Evolutionary conservation across 2,329 filamentous ascomycete species (phyloP), one percentile per base, ranked within the genome.

Genomic region (Hypoxylon sp.): DNA sequence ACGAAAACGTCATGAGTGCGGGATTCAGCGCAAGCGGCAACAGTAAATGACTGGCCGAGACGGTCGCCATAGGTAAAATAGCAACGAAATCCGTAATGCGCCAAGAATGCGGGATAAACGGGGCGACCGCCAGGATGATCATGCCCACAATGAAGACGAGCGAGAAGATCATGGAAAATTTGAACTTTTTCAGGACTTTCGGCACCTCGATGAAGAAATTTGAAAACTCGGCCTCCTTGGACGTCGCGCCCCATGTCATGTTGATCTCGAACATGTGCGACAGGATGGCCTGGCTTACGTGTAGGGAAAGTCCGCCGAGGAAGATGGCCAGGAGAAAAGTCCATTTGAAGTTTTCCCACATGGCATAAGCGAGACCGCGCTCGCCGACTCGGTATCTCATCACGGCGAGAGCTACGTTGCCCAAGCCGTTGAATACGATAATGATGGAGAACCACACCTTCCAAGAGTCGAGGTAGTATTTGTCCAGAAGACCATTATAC

Each of bases 151-250:
- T 87, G 64, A 84, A 84, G 26, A 86, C 46, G 32, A 87, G 74
- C 1, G 86, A 82, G 69, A 91, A 87, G 48, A 86, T 73, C 75
- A 92, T 91, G 56, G 84, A 87, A 77, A 86, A 91, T 80, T 90
- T 93, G 83, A 94, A 94, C 77, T 87, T 89, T 78, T 89, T 90
- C 71, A 94, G 76, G 41, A 96, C 91, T 74, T 90, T 91, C 32
- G 90, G 90, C 17, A 94, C 86, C 75, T 95, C 92, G 63, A 92
- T 90, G 79, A 94, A 94, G 79, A 96, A 96, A 77, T 92, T 91
- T 24, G 90, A 89, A 73, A 90, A 89, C 71, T 93, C 90, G 51
- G 87, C 87, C 79, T 97, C 93, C 79, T 96, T 96, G 41, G 89
- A 86, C 0, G 93, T 96, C 1, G 92, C 88, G 52, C 92, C 92